Evolutionary conservation across 768 basidiomycete species (phyloP), one percentile per base, ranked within the genome.

Genomic region (Lentinus brumalis): DNA sequence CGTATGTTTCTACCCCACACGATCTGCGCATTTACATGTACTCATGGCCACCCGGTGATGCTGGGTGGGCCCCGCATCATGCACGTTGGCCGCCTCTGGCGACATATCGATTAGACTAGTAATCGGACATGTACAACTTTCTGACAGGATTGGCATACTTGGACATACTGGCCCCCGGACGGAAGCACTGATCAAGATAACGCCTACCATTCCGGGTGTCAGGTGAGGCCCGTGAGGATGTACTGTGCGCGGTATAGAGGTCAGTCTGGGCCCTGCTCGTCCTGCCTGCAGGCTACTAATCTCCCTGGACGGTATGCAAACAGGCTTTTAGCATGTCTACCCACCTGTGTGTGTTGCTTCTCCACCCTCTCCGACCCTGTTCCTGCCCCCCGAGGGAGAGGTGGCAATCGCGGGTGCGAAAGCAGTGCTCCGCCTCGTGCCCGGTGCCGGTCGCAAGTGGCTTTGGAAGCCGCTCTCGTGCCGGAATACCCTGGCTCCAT

Each of bases 1-100:
- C 15, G 29, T 55, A 45, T 61, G 12, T 42, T 53, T 21, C 35
- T 46, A 52, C 60, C 60, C 60, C 55, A 47, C 55, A 56, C 55
- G 60, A 53, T 61, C 60, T 56, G 49, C 60, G 59, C 44, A 50
- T 38, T 56, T 61, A 61, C 55, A 39, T 61, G 40, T 44, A 44
- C 50, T 8, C 5, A 50, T 53, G 31, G 50, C 60, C 60, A 55
- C 53, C 49, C 39, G 55, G 40, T 61, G 60, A 56, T 52, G 41
- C 53, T 38, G 49, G 30, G 60, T 56, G 60, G 60, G 54, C 44
- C 54, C 53, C 31, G 31, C 54, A 41, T 46, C 39, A 35, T 50
- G 49, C 57, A 50, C 41, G 57, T 56, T 30, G 56, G 12, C n/a
- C 51, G 40, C 40, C 18, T 41, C 32, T 3, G 42, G 47, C 21